These are phyloP conservation scores for Pichia sp. DNA, from an alignment of 1,139 yeast genomes.

Conservation along the genomic window DNA sequence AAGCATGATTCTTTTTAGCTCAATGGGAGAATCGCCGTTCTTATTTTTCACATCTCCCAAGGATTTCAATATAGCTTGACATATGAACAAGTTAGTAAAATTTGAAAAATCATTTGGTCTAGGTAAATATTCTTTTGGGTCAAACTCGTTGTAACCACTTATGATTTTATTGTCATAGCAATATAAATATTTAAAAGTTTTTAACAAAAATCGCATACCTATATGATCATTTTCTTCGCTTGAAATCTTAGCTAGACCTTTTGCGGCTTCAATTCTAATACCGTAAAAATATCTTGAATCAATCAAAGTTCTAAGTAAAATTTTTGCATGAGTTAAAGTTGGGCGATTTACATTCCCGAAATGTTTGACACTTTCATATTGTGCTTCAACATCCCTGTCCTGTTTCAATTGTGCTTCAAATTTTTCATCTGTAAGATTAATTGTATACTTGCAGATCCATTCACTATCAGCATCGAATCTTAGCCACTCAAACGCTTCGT, in stretches of 20 bases:
- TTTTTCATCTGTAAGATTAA: slow-evolving; percentile 94
- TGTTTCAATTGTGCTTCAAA: slow-evolving; percentile 88
- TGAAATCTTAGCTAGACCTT: slow-evolving; percentile 65
- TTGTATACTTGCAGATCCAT: slow-evolving; percentile 81
- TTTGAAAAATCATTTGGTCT: slow-evolving; percentile 74
- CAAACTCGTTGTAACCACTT: slow-evolving; percentile 23
- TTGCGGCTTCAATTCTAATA: slow-evolving; percentile 80
- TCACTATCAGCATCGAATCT: slow-evolving; percentile 95
- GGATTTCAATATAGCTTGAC: slow-evolving; percentile 60
- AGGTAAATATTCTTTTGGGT: slow-evolving; percentile 49
- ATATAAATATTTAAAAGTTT: slow-evolving; percentile 60
- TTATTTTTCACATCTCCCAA: slow-evolving; percentile 46
- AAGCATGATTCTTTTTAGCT: slow-evolving; percentile 55
- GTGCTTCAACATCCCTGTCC: slow-evolving; percentile 96
- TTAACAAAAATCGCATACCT: slow-evolving; percentile 68
- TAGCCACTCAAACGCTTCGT: slow-evolving; percentile 95
- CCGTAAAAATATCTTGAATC: slow-evolving; percentile 88
- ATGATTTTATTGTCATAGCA: slow-evolving; percentile 45
- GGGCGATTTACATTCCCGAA: slow-evolving; percentile 55
- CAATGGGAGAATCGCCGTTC: slow-evolving; percentile 66
- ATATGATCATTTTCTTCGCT: slow-evolving; percentile 54
- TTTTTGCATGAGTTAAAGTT: slow-evolving; percentile 62
- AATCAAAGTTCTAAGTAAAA: slow-evolving; percentile 72
- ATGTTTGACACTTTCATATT: slow-evolving; percentile 71
- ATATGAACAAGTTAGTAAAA: slow-evolving; percentile 60